Evolutionary conservation across 1,284 basidiomycete genomes (phyloP).

Genomic region (Moesziomyces parantarcticus): DNA sequence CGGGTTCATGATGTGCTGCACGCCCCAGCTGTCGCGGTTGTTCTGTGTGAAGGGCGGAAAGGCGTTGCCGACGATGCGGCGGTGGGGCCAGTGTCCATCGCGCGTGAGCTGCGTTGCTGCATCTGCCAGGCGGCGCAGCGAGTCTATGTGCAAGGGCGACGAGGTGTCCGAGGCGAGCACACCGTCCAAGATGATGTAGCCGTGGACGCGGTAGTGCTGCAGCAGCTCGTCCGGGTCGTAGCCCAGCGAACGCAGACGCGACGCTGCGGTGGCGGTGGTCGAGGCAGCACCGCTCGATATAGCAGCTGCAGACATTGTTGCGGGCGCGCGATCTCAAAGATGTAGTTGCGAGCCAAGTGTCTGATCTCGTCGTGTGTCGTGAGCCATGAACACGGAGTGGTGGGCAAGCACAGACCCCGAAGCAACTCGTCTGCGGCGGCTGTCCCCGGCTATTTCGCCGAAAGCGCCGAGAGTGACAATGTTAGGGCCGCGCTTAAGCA

Average conservation of each 20-base stretch:
- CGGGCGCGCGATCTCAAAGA: no score
- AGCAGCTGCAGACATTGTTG: no score
- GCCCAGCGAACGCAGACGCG: constrained; percentile 21
- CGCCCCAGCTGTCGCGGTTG: constrained; percentile 76
- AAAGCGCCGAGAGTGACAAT: constrained; percentile 14
- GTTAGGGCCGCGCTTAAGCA: not conserved
- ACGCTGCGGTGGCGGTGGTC: constrained; percentile 6
- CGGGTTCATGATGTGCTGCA: constrained; percentile 72
- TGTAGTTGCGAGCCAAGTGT: no score
- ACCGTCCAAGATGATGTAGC: constrained; percentile 77
- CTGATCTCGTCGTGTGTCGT: no score
- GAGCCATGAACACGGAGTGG: no score
- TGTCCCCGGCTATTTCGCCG: constrained; percentile 15
- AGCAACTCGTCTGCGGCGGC: not conserved
- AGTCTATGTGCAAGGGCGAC: constrained; percentile 23
- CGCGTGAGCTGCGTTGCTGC: constrained; percentile 74
- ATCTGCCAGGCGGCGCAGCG: constrained; percentile 36
- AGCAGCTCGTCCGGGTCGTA: constrained; percentile 35
- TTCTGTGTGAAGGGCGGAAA: constrained; percentile 79
- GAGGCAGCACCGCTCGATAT: not conserved
- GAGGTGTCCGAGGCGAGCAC: constrained; percentile 70
- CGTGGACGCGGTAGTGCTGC: constrained; percentile 74
- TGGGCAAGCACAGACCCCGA: no score
- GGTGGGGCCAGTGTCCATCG: constrained; percentile 75
- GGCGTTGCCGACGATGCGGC: constrained; percentile 80